phyloP scores from a whole-genome alignment of 179 eudicot genomes.

The Silene noctiflora region DNA sequence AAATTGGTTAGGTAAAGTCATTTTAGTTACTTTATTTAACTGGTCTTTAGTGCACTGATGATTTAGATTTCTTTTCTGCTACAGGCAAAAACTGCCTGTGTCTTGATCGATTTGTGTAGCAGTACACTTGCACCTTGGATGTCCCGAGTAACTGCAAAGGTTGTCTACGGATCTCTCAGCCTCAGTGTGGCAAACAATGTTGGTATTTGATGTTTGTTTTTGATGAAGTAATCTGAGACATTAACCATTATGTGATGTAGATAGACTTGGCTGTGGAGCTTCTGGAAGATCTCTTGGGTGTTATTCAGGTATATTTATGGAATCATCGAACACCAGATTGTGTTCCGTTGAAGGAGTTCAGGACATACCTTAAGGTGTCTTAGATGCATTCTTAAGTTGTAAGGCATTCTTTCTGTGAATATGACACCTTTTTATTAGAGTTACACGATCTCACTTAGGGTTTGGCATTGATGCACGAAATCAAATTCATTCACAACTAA shows the following conservation, averaged over 20 bases:
- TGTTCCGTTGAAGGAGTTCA: neutral
- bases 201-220: constrained; percentile 14
- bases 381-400: constrained; percentile 6
- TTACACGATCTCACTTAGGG: neutral
- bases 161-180: constrained; percentile 25
- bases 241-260: constrained; percentile 34
- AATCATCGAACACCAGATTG: neutral
- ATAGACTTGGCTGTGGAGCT: constrained; percentile 82
- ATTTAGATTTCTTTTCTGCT: constrained; percentile 22
- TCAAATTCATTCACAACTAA: neutral
- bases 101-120: constrained; percentile 77
- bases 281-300: constrained; percentile 78
- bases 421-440: neutral
- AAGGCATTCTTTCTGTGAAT: neutral
- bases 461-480: neutral
- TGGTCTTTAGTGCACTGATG: constrained; percentile 12
- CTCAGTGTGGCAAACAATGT: constrained; percentile 7
- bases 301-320: constrained; percentile 53
- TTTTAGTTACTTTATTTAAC: constrained; percentile 4
- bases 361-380: neutral
- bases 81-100: constrained; percentile 77
- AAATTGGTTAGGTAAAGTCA: neutral
- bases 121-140: constrained; percentile 78
- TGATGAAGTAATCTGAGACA: neutral
- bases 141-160: constrained; percentile 76